Evolutionary conservation across 2,329 filamentous ascomycete genomes (phyloP), one percentile per base, ranked within the genome.

Genomic region (Xylariaceae sp.): DNA sequence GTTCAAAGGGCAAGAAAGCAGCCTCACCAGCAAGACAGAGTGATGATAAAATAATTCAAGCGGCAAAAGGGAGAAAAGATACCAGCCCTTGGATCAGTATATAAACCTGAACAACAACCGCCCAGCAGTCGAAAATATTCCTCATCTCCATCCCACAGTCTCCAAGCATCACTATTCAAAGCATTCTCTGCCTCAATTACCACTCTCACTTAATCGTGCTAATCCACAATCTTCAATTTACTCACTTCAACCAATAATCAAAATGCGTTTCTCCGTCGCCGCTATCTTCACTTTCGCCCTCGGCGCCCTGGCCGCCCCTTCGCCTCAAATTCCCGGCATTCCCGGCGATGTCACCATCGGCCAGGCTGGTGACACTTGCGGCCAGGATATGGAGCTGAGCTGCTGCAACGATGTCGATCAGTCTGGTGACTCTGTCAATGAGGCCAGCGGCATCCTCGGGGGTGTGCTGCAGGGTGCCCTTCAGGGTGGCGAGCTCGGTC

Each of bases 201-300:
- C 16, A 61, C 55, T 43, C 45, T 60, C 56, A 34, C 48, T 49
- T 29, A 47, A 44, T 60, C 39, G n/a, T n/a, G n/a, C n/a, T n/a
- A 36, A 34, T 43, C 29, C 53, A 59, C 53, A 55, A 19, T 26
- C 17, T 14, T 12, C 31, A 46, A 26, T 16, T n/a, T n/a, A 17
- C 40, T 6, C 49, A 6, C 49, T 8, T 55, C 56, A 39, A 28
- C 29, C 47, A 59, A 52, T 21, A 58, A 40, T 65, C 70, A 77
- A 75, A 54, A 79, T 79, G 77, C 76, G 76, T 73, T 74, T 76
- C 73, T 69, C 73, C 51, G 51, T 73, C 60, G 68, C 69, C 52
- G 57, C 73, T 58, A 47, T 71, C 61, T 48, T 77, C 61, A 70
- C 73, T 58, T 63, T 72, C 63, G 71, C 76, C 67, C 65, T 72